Percentiles rank a stretch among this genome's conserved stretches.
Conservation (phyloP, 768 basidiomycete species). For the Phlebiopsis gigantea region DNA sequence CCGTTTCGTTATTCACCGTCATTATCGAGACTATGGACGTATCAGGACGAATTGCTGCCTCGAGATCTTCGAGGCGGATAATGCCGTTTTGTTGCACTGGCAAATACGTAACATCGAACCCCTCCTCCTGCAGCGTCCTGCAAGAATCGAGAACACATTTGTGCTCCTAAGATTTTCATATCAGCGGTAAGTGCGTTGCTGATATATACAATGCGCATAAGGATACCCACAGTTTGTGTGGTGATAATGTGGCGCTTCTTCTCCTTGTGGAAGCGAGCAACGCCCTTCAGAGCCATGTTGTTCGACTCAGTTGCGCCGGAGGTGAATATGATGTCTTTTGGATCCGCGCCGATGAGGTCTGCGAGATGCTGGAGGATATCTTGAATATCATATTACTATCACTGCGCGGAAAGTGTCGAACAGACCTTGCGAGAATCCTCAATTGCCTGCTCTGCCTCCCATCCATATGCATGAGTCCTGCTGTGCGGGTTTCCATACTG, state of each 20-base stretch:
- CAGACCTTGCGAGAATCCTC: slow-evolving; percentile 84
- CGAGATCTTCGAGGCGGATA: slow-evolving; percentile 71
- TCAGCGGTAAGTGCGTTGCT: slow-evolving; percentile 1
- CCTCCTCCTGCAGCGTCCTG: slow-evolving; percentile 91
- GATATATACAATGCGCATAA: neutral
- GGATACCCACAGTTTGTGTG: slow-evolving; percentile 73
- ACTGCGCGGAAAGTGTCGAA: neutral
- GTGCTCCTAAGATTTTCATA: slow-evolving; percentile 62
- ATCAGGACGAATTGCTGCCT: slow-evolving; percentile 85
- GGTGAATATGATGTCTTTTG: slow-evolving; percentile 96
- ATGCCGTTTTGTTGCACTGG: slow-evolving; percentile 87
- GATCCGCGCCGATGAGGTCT: slow-evolving; percentile 86
- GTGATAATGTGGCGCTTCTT: slow-evolving; percentile 94
- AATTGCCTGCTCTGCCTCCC: slow-evolving; percentile 96
- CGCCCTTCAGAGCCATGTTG: slow-evolving; percentile 96
- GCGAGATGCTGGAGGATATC: slow-evolving; percentile 67
- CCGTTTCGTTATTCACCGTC: slow-evolving; percentile 99
- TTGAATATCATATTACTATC: neutral
- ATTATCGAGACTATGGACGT: slow-evolving; percentile 95
- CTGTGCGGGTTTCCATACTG: slow-evolving; percentile 98
- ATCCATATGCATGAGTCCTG: slow-evolving; percentile 97
- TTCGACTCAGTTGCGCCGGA: slow-evolving; percentile 98
- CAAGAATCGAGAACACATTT: slow-evolving; percentile 99
- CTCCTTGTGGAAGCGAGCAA: slow-evolving; percentile 91
- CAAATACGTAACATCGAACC: slow-evolving; percentile 97